Evolutionary conservation across 768 basidiomycete species (phyloP).

Genomic region (Suillus clintonianus): DNA sequence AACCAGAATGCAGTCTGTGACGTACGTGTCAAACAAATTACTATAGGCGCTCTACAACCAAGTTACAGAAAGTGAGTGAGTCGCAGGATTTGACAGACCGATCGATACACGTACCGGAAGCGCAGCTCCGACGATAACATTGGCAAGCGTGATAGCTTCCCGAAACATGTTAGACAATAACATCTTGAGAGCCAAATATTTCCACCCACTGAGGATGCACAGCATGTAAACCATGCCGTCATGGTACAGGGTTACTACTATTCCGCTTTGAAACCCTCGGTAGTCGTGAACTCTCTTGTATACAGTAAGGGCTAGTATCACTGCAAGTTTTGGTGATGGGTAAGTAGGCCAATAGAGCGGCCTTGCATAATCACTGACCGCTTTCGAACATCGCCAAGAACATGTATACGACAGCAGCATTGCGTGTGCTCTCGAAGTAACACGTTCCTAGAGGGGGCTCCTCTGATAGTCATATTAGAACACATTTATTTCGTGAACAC

Average conservation of each 20-base stretch:
- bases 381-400: neutral
- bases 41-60: neutral
- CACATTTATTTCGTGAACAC: neutral
- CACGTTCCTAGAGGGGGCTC: neutral
- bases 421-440: neutral
- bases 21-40: neutral
- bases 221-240: slow-evolving; percentile 19
- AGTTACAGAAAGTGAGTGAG: neutral
- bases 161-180: neutral
- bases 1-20: neutral
- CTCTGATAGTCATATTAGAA: neutral
- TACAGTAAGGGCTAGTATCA: neutral
- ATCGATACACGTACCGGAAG: slow-evolving; percentile 7
- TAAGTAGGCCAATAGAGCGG: neutral
- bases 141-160: slow-evolving; percentile 15
- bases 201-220: slow-evolving; percentile 16
- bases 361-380: neutral
- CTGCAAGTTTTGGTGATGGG: neutral
- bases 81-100: neutral
- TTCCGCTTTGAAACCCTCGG: slow-evolving; percentile 3
- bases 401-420: neutral
- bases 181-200: neutral
- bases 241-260: slow-evolving; percentile 14
- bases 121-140: slow-evolving; percentile 7
- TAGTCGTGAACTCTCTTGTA: slow-evolving; percentile 6